These are phyloP conservation scores for Fagopyrum homotropicum DNA, from an alignment of 148 eudicot species.

Conservation along the genomic window DNA sequence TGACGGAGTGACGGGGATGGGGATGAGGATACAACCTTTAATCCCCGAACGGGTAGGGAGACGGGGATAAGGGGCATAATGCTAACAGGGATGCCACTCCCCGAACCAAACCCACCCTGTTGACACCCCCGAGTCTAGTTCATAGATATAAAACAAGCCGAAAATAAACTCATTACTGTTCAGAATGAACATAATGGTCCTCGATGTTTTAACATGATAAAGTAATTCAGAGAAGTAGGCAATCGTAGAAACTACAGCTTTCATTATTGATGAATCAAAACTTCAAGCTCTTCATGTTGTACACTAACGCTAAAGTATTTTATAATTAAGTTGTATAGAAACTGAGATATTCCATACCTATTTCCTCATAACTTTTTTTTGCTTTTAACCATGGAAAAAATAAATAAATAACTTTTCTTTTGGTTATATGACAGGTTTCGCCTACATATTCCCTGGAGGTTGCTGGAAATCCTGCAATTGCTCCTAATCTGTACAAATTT, in stretches of 20 bases:
- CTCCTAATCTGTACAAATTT: constrained; percentile 77
- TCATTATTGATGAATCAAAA: neutral
- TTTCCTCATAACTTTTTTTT: neutral
- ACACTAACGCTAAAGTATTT: neutral
- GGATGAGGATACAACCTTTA: too few species aligned
- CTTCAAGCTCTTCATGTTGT: neutral
- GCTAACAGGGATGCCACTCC: too few species aligned
- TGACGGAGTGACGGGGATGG: too few species aligned
- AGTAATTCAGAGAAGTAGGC: too few species aligned
- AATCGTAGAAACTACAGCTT: neutral
- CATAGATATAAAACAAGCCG: too few species aligned
- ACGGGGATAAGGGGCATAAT: too few species aligned
- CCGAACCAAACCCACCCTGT: too few species aligned
- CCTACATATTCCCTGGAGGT: constrained; percentile 79
- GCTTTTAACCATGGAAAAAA: too few species aligned
- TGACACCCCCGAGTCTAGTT: too few species aligned
- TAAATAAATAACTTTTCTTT: neutral
- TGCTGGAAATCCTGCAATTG: constrained; percentile 64
- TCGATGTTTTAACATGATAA: neutral
- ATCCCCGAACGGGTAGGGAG: too few species aligned
- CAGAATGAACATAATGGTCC: neutral
- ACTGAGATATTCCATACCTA: neutral
- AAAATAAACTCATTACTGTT: neutral
- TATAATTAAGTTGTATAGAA: neutral
- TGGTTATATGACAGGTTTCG: constrained; percentile 53